A percentile compares a stretch with the other conserved stretches of the same genome.
These are phyloP conservation scores for Iberis pinnata DNA, from an alignment of 345 rosid species.

Conservation along the genomic window DNA sequence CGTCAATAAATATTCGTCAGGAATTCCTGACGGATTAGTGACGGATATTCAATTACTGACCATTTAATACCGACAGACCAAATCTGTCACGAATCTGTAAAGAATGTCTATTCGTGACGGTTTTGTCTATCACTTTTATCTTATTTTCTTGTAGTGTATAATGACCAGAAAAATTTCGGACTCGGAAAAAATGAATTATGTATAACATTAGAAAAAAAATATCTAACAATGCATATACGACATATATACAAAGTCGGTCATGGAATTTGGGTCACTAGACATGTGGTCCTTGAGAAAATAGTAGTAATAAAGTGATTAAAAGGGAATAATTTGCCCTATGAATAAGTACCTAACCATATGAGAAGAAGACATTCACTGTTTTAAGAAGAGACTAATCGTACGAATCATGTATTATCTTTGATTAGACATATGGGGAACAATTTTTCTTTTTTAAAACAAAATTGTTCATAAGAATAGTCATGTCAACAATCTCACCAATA, in stretches of 20 bases:
- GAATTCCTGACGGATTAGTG: no score
- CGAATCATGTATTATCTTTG: constrained; percentile 19
- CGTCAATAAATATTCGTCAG: no score
- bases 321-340: not conserved
- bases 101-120: no score
- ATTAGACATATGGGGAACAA: constrained; percentile 15
- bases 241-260: constrained; percentile 8
- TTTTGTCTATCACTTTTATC: no score
- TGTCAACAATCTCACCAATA: not conserved
- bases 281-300: constrained; percentile 18
- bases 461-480: constrained; percentile 10
- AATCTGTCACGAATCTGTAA: no score
- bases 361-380: constrained; percentile 16
- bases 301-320: constrained; percentile 7
- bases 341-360: no score
- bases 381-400: constrained; percentile 24
- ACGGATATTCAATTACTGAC: no score
- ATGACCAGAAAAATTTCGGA: no score
- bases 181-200: not conserved
- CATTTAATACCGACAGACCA: no score
- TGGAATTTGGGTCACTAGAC: constrained; percentile 18
- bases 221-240: not conserved
- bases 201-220: not conserved
- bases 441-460: constrained; percentile 2
- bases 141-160: no score